Conservation (phyloP, 2,329 filamentous ascomycete genomes). For the Cadophora malorum region DNA sequence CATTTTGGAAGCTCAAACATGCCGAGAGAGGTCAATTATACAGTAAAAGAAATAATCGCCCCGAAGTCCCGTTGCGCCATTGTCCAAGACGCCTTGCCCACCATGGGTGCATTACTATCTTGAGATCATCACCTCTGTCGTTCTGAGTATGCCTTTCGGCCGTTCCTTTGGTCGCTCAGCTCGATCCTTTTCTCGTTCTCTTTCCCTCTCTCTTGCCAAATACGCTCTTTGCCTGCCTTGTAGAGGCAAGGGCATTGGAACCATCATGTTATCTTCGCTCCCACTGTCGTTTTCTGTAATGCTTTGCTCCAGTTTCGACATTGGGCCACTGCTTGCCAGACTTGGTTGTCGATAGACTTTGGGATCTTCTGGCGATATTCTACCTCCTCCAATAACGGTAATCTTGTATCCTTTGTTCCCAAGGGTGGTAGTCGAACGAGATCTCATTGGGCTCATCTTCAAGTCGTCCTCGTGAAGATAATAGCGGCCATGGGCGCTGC, state of each 20-base stretch:
- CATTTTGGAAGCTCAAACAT: background rate
- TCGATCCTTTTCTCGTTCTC: background rate
- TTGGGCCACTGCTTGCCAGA: conserved; percentile 28
- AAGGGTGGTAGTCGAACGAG: conserved; percentile 17
- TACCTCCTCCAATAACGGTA: conserved; percentile 23
- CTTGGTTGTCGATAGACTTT: conserved; percentile 19
- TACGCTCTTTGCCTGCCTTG: conserved; percentile 9
- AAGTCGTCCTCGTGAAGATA: conserved; percentile 28
- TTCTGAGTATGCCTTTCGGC: conserved; percentile 31
- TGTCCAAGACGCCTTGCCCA: background rate
- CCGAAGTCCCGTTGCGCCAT: background rate
- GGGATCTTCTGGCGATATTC: conserved; percentile 14
- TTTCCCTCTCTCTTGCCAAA: conserved; percentile 6
- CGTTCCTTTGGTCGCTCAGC: background rate
- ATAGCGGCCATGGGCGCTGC: conserved; percentile 22
- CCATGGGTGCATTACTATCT: conserved; percentile 16
- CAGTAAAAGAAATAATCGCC: background rate
- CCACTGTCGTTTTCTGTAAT: conserved; percentile 27
- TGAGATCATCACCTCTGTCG: conserved; percentile 32
- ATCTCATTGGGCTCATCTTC: conserved; percentile 27
- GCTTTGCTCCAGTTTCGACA: conserved; percentile 31
- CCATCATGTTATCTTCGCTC: conserved; percentile 29
- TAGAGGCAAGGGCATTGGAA: conserved; percentile 18
- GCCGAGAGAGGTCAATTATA: background rate
- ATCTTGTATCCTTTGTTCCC: conserved; percentile 26